These are phyloP conservation scores for Emergomyces africanus DNA, from an alignment of 2,329 filamentous ascomycete species.

Conservation along the genomic window DNA sequence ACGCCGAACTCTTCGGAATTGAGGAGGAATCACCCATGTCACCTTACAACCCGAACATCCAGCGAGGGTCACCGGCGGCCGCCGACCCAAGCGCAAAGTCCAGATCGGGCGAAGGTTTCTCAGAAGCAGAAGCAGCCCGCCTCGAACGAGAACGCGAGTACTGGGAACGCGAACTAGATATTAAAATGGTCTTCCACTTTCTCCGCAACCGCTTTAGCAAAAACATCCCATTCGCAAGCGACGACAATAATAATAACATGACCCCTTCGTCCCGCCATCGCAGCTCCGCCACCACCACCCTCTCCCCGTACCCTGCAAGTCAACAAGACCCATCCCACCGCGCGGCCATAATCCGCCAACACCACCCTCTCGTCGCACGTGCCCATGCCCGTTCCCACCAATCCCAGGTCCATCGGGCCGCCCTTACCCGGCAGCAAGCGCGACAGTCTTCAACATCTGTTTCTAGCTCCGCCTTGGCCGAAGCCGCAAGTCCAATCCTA, in stretches of 20 bases:
- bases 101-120: conserved; percentile 20
- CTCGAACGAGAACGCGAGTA: conserved; percentile 54
- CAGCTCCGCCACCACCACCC: conserved; percentile 20
- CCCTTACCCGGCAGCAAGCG: conserved; percentile 10
- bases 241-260: conserved; percentile 26
- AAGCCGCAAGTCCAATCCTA: conserved; percentile 16
- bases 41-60: conserved; percentile 8
- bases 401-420: conserved; percentile 26
- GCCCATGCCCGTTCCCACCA: conserved; percentile 30
- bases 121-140: conserved; percentile 27
- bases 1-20: conserved; percentile 54
- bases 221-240: conserved; percentile 28
- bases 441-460: conserved; percentile 13
- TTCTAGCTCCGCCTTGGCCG: not conserved
- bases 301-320: conserved; percentile 36
- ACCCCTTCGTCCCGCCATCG: conserved; percentile 15
- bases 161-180: conserved; percentile 86
- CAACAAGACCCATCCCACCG: conserved; percentile 57
- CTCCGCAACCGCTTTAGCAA: conserved; percentile 59
- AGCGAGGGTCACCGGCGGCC: not conserved
- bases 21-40: conserved; percentile 43
- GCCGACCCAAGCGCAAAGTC: conserved; percentile 8
- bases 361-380: conserved; percentile 71
- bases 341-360: conserved; percentile 70
- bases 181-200: conserved; percentile 85